Conservation (phyloP, 2,329 filamentous ascomycete species). For the Verticillium klebahnii region DNA sequence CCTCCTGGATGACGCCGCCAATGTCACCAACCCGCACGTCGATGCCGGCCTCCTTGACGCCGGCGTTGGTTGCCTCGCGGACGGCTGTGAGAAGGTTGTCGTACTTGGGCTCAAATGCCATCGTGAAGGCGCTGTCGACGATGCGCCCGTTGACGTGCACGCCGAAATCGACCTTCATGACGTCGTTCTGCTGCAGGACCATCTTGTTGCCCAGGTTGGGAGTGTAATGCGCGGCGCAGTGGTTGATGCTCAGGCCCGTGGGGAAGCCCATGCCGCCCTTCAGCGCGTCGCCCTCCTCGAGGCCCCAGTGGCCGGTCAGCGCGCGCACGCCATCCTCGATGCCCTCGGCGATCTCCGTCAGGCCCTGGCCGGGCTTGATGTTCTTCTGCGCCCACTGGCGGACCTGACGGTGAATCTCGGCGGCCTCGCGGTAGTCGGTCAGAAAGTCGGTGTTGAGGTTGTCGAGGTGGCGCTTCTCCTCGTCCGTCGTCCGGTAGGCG, state of each 20-base stretch:
- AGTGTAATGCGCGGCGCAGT: conserved; percentile 82
- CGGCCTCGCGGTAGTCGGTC: conserved; percentile 74
- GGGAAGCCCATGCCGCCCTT: conserved; percentile 84
- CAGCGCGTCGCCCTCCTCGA: conserved; percentile 73
- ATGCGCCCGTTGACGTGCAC: conserved; percentile 78
- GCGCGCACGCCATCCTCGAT: conserved; percentile 80
- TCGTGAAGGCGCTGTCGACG: conserved; percentile 76
- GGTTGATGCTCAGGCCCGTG: conserved; percentile 76
- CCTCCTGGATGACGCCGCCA: conserved; percentile 66
- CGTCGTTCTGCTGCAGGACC: conserved; percentile 65
- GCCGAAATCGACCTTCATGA: conserved; percentile 80
- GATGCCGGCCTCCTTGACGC: conserved; percentile 72
- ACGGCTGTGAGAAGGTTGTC: conserved; percentile 71
- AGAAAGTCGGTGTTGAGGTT: conserved; percentile 62
- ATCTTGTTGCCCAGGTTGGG: conserved; percentile 84
- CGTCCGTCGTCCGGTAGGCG: conserved; percentile 70
- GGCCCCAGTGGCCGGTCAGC: conserved; percentile 69
- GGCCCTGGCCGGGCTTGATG: conserved; percentile 74
- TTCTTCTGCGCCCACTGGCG: conserved; percentile 76
- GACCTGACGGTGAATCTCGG: conserved; percentile 87
- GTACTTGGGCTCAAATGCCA: conserved; percentile 70
- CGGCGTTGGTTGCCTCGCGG: conserved; percentile 74
- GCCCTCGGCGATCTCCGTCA: conserved; percentile 81
- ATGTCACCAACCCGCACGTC: conserved; percentile 73
- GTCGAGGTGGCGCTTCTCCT: conserved; percentile 80